Base-by-base conservation (phyloP, 2,329 filamentous ascomycete genomes). In the Fusarium multiceps region DNA sequence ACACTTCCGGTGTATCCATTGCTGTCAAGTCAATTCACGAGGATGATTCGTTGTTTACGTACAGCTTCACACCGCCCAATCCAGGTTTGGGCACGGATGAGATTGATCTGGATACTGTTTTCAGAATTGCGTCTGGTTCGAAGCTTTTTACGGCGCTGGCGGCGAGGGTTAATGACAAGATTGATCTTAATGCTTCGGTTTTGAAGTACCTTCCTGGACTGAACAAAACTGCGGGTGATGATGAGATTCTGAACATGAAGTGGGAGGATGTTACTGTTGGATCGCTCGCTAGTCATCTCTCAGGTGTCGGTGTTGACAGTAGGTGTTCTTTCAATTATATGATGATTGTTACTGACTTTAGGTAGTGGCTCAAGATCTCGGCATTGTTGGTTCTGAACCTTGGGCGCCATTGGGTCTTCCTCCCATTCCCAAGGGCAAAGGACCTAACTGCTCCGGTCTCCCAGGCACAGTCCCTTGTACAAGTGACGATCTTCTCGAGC, bases 211-310 rank as follows among this genome's bases (percentile, higher is more conserved):
- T 86, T 8, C 82, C 84, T 0, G 78, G 81, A 49, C 70, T 81
- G 43, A 74, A 59, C 41, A 65, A 74, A 7, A 68, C 71, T 4
- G 68, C 54, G 7, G 56, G 74, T 2, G 54, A 73, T 9, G 76
- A 80, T 47, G 69, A 71, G 6, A 72, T 82, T 10, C 73, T 75
- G 25, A 74, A 77, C 2, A 74, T 83, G 4, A 73, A 80, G 43
- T 87, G 84, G 84, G 79, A 85, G 37, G 80, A 83, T 12, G 75
- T 87, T 32, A 86, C 84, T 0, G 74, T 85, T 7, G 79, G 78
- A 7, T 78, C 82, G 21, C 73, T 87, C 11, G 82, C 83, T 2
- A 80, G 78, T 4, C 84, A 86, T 43, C 76, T 86, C 13, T 80
- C 80, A 18, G 85, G 85, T 0, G 73, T 85, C 25, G 77, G 73